phyloP scores from a whole-genome alignment of 2,329 filamentous ascomycete genomes.

The Talaromyces sp. region DNA sequence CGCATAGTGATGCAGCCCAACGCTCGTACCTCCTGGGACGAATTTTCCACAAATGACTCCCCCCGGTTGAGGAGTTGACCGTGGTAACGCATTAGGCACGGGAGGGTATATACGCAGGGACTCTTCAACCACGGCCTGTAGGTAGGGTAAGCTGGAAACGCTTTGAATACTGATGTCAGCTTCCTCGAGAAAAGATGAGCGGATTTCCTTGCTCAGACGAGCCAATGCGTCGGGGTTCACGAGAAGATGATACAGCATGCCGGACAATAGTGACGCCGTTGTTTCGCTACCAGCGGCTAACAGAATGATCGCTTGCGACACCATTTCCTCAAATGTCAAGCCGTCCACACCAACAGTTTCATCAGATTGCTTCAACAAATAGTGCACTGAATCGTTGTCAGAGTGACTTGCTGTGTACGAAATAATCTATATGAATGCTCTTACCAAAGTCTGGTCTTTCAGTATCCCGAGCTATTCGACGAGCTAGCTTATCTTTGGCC shows the following conservation, averaged over 20 bases:
- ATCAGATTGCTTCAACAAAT: conserved; percentile 20
- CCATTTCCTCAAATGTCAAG: conserved; percentile 23
- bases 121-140: conserved; percentile 46
- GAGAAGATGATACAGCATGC: conserved; percentile 32
- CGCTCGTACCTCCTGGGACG: conserved; percentile 25
- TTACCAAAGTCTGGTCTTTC: conserved; percentile 25
- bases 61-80: neutral
- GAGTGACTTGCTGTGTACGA: neutral
- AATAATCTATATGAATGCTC: neutral
- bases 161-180: conserved; percentile 32
- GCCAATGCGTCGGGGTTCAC: conserved; percentile 21
- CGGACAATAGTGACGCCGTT: conserved; percentile 40
- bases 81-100: conserved; percentile 22
- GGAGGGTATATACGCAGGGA: conserved; percentile 43
- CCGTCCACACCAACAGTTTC: conserved; percentile 21
- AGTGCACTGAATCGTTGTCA: conserved; percentile 18
- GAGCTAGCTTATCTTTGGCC: conserved; percentile 24
- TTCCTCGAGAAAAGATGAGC: conserved; percentile 24
- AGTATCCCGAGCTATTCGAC: conserved; percentile 20
- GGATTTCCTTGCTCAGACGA: conserved; percentile 25
- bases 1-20: neutral
- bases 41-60: conserved; percentile 21
- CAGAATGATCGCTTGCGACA: conserved; percentile 27
- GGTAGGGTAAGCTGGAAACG: conserved; percentile 33
- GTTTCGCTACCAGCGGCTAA: conserved; percentile 40